Conservation (phyloP, 768 basidiomycete genomes). For the Russula abietina region DNA sequence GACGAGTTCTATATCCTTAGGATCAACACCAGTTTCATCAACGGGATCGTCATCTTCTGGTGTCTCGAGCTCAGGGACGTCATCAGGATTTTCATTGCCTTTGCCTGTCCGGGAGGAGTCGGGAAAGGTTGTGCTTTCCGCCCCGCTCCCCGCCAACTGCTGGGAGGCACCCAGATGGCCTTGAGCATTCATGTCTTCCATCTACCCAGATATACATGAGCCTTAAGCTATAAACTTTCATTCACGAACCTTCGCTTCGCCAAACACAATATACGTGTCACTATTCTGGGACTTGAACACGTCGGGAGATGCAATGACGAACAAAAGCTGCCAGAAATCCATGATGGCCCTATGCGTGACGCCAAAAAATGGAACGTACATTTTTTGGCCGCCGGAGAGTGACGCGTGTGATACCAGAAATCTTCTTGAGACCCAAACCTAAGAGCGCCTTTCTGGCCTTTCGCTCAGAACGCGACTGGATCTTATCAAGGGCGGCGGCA, state of each 20-base stretch:
- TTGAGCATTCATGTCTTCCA: slow-evolving; percentile 83
- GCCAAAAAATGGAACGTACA: slow-evolving; percentile 40
- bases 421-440: slow-evolving; percentile 85
- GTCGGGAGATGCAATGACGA: slow-evolving; percentile 89
- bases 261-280: slow-evolving; percentile 98
- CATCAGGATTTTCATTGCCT: slow-evolving; percentile 62
- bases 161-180: slow-evolving; percentile 74
- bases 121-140: slow-evolving; percentile 41
- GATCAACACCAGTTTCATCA: slow-evolving; percentile 84
- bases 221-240: neutral
- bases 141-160: slow-evolving; percentile 56
- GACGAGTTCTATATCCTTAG: slow-evolving; percentile 93
- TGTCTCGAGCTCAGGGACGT: slow-evolving; percentile 78
- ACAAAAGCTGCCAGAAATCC: slow-evolving; percentile 54
- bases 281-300: slow-evolving; percentile 97
- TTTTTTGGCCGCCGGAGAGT: slow-evolving; percentile 94
- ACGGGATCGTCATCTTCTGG: slow-evolving; percentile 75
- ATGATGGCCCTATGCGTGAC: neutral
- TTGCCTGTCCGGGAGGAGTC: slow-evolving; percentile 48
- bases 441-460: slow-evolving; percentile 93
- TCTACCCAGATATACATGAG: slow-evolving; percentile 36
- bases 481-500: slow-evolving; percentile 81
- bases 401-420: slow-evolving; percentile 90
- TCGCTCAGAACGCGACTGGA: slow-evolving; percentile 90
- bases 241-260: slow-evolving; percentile 77